Evolutionary conservation across 2,329 filamentous ascomycete species (phyloP).

Genomic region (Phyllosticta citriasiana): DNA sequence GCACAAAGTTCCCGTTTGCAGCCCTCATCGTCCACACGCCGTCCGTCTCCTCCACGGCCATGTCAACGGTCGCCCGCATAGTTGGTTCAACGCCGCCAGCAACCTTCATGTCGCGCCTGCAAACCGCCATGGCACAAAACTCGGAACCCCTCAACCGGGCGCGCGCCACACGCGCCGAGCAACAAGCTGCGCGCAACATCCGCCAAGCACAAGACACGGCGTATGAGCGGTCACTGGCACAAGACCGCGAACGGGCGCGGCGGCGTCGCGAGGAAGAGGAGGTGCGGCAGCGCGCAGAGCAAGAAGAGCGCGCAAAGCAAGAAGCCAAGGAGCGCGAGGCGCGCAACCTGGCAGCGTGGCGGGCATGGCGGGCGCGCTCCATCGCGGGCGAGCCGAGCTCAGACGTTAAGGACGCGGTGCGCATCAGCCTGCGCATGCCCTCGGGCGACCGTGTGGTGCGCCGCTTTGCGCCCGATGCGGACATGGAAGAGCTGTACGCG

Average conservation of each 20-base stretch:
- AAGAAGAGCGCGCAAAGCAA: constrained; percentile 54
- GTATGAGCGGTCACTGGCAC: constrained; percentile 83
- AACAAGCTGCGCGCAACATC: constrained; percentile 69
- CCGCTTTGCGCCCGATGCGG: constrained; percentile 58
- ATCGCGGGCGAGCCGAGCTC: constrained; percentile 59
- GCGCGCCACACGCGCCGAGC: constrained; percentile 66
- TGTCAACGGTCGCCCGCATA: constrained; percentile 79
- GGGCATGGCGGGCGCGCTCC: constrained; percentile 61
- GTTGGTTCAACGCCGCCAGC: constrained; percentile 59
- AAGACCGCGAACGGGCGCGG: constrained; percentile 74
- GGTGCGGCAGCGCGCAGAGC: constrained; percentile 50
- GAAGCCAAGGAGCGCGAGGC: constrained; percentile 49
- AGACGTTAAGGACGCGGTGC: constrained; percentile 58
- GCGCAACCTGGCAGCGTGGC: constrained; percentile 60
- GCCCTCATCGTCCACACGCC: constrained; percentile 81
- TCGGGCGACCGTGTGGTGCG: constrained; percentile 68
- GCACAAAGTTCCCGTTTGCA: constrained; percentile 87
- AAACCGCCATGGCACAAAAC: constrained; percentile 63
- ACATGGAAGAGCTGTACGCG: constrained; percentile 83
- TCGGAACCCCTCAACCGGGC: constrained; percentile 64
- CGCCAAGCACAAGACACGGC: constrained; percentile 86
- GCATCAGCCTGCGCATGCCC: constrained; percentile 53
- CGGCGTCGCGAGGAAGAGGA: constrained; percentile 66
- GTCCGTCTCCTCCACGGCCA: constrained; percentile 70
- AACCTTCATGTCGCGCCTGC: constrained; percentile 68